Percentiles rank a stretch among this genome's conserved stretches.
phyloP scores from a whole-genome alignment of 345 rosid species.

The Pseudoturritis turrita region DNA sequence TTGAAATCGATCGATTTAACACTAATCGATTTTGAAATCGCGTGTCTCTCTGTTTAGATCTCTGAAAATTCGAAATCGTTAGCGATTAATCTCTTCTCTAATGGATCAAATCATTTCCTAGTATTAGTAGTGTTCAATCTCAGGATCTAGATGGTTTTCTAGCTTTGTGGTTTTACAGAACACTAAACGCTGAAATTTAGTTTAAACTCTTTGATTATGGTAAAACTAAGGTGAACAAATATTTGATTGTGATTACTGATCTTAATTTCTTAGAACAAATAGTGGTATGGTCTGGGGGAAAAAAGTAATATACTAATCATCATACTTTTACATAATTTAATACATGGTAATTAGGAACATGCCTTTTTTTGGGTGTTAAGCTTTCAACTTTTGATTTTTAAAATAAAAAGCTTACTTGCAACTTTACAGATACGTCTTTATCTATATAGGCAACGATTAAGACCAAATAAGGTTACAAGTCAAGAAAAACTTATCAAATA shows the following conservation, averaged over 20 bases:
- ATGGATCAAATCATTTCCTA: constrained; percentile 7
- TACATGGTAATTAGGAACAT: not conserved
- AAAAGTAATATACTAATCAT: not conserved
- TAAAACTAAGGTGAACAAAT: not conserved
- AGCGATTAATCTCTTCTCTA: not conserved
- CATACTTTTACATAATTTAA: not conserved
- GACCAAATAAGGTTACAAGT: constrained; percentile 14
- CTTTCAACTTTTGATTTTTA: not conserved
- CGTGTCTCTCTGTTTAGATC: constrained; percentile 7
- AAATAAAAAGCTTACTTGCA: not conserved
- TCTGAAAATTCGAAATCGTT: not conserved
- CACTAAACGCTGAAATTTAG: not conserved
- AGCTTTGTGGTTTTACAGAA: not conserved
- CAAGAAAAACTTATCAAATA: constrained; percentile 5
- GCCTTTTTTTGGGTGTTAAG: not conserved
- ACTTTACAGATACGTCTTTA: constrained; percentile 1
- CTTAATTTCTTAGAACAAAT: not conserved
- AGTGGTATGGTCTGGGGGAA: not conserved
- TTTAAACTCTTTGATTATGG: not conserved
- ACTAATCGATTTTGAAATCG: too few relatives aligned
- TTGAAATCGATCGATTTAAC: constrained; percentile 12
- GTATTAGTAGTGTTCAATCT: not conserved
- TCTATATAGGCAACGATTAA: constrained; percentile 4
- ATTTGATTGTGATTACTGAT: not conserved
- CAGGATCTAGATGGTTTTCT: not conserved